Evolutionary conservation across 2,329 filamentous ascomycete genomes (phyloP).

Genomic region (Aspergillus fumigatus): DNA sequence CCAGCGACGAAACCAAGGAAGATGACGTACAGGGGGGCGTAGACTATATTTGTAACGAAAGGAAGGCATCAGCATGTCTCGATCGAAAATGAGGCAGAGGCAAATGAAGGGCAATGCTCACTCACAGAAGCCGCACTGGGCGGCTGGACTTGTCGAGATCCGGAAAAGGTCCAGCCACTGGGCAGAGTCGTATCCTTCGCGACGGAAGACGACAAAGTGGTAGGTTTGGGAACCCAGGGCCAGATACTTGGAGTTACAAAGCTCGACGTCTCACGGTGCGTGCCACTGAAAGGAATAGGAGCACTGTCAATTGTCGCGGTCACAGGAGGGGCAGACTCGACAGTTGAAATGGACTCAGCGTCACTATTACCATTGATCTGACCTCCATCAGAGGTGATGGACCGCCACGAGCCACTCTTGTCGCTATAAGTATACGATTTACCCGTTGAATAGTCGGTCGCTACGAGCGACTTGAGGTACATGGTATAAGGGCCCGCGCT

Average conservation of each 20-base stretch:
- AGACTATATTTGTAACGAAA: conserved; percentile 33
- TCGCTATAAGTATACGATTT: conserved; percentile 78
- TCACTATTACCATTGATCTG: conserved; percentile 61
- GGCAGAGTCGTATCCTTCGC: conserved; percentile 56
- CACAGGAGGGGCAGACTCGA: conserved; percentile 54
- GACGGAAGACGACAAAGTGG: conserved; percentile 46
- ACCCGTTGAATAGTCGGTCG: conserved; percentile 92
- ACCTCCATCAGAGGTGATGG: conserved; percentile 77
- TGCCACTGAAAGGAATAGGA: conserved; percentile 62
- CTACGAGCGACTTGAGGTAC: conserved; percentile 68
- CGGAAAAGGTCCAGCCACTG: conserved; percentile 74
- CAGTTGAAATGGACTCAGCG: conserved; percentile 37
- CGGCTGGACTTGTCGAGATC: conserved; percentile 73
- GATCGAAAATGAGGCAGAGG: conserved; percentile 5
- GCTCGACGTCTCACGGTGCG: conserved; percentile 39
- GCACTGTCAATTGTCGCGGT: conserved; percentile 59
- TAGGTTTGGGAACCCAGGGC: conserved; percentile 59
- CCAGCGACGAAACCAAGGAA: conserved; percentile 43
- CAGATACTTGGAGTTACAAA: conserved; percentile 58
- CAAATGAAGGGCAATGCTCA: conserved; percentile 45
- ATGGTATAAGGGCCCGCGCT: conserved; percentile 78
- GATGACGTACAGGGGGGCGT: conserved; percentile 53
- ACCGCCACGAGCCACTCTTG: conserved; percentile 70
- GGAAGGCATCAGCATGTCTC: conserved; percentile 23
- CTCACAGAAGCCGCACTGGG: conserved; percentile 63